These are phyloP conservation scores for Inonotus hispidus DNA, from an alignment of 1,284 basidiomycete genomes.

Conservation along the genomic window DNA sequence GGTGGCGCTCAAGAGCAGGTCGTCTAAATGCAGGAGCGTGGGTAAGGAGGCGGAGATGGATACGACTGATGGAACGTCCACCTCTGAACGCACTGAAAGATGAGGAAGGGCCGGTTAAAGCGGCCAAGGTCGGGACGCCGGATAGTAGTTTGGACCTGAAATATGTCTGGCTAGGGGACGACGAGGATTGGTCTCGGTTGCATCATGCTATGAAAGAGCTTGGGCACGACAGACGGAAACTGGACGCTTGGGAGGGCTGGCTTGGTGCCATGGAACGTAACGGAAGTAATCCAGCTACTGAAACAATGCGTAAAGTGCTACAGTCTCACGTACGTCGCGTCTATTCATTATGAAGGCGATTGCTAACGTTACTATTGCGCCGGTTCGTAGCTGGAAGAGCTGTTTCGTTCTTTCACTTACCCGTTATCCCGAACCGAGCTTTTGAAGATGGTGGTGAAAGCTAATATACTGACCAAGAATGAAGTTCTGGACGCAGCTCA, in stretches of 20 bases:
- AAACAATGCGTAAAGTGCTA: slow-evolving; percentile 46
- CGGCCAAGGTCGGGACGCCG: neutral
- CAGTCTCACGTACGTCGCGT: slow-evolving; percentile 49
- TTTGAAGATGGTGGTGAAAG: slow-evolving; percentile 4
- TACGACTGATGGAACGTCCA: slow-evolving; percentile 74
- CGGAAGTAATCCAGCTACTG: slow-evolving; percentile 22
- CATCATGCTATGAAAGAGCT: slow-evolving; percentile 45
- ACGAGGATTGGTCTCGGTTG: slow-evolving; percentile 59
- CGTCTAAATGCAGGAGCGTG: slow-evolving; percentile 56
- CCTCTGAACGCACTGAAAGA: slow-evolving; percentile 26
- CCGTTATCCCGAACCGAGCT: slow-evolving; percentile 11
- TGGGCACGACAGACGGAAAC: slow-evolving; percentile 59
- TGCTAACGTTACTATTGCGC: too few species aligned
- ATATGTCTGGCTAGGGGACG: slow-evolving; percentile 40
- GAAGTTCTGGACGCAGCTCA: neutral
- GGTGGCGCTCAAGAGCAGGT: slow-evolving; percentile 62
- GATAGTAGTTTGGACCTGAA: neutral
- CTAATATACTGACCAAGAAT: neutral
- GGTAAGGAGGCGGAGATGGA: slow-evolving; percentile 72
- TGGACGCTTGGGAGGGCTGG: slow-evolving; percentile 72
- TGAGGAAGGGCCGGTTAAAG: slow-evolving; percentile 3
- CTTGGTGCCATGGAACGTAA: slow-evolving; percentile 28
- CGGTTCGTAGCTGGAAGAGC: slow-evolving; percentile 43
- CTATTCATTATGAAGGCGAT: neutral
- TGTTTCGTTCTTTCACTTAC: slow-evolving; percentile 50